phyloP scores from a whole-genome alignment of 1,139 yeast species.

The Diutina siamensis region DNA sequence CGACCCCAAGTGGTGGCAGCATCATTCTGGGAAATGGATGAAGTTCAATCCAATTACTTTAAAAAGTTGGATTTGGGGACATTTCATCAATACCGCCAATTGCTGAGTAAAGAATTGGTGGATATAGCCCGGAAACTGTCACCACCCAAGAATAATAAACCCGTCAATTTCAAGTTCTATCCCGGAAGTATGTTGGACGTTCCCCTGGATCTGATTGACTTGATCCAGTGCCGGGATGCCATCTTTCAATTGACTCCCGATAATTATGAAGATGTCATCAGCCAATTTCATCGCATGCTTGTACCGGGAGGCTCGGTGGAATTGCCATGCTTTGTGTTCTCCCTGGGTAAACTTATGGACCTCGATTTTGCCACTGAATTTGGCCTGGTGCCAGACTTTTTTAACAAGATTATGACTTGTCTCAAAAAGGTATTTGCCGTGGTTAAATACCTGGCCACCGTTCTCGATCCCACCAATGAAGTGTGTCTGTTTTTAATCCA shows the following conservation, averaged over 20 bases:
- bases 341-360: not conserved
- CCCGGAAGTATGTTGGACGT: not conserved
- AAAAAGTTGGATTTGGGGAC: not conserved
- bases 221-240: conserved; percentile 4
- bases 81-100: not conserved
- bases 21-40: not conserved
- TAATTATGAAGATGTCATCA: not conserved
- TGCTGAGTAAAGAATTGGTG: not conserved
- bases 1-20: not conserved
- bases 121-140: not conserved
- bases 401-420: not conserved
- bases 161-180: conserved; percentile 1
- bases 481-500: conserved; percentile 4
- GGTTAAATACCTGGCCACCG: conserved; percentile 3
- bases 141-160: not conserved
- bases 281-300: not conserved
- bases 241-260: not conserved
- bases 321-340: not conserved
- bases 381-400: conserved; percentile 1
- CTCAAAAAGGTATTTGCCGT: not conserved
- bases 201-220: not conserved
- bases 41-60: not conserved
- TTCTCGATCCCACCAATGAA: conserved; percentile 1
- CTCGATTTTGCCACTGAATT: not conserved
- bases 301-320: not conserved